Evolutionary conservation across 1,284 basidiomycete species (phyloP).

Genomic region (Ustilago cynodontis): DNA sequence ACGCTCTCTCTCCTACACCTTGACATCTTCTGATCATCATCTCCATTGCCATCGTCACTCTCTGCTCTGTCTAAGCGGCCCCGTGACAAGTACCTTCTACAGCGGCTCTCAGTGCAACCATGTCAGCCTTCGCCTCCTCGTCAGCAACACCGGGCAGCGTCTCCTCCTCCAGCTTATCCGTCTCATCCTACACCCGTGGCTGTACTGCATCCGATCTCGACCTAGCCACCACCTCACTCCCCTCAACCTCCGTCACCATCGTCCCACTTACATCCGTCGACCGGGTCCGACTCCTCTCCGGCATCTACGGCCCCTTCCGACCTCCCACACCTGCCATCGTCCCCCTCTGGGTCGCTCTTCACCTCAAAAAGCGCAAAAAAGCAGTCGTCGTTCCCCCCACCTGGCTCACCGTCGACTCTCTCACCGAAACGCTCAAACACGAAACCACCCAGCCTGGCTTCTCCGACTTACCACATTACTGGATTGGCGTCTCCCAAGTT

Average conservation of each 20-base stretch:
- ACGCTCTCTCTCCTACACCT: neutral
- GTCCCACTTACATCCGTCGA: conserved; percentile 64
- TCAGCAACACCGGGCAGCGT: conserved; percentile 15
- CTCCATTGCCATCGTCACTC: too few relatives aligned
- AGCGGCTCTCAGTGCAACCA: neutral
- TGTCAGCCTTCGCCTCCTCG: conserved; percentile 20
- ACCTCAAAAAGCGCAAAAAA: conserved; percentile 92
- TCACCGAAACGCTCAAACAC: conserved; percentile 74
- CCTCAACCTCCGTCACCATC: conserved; percentile 54
- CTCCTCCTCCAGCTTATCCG: conserved; percentile 20
- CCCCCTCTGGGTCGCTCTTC: conserved; percentile 94
- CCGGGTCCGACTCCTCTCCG: conserved; percentile 63
- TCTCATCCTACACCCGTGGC: conserved; percentile 29
- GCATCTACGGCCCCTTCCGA: conserved; percentile 84
- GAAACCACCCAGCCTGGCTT: conserved; percentile 67
- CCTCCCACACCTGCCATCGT: conserved; percentile 85
- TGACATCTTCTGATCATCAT: neutral
- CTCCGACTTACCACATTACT: conserved; percentile 70
- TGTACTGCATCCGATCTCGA: conserved; percentile 33
- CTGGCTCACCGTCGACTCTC: conserved; percentile 86
- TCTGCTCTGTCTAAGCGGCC: too few relatives aligned
- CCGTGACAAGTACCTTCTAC: too few relatives aligned
- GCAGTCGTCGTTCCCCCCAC: conserved; percentile 89
- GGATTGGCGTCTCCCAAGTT: conserved; percentile 40
- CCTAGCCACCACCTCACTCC: conserved; percentile 51